Percentiles rank a stretch among this genome's conserved stretches.
phyloP scores from a whole-genome alignment of 768 basidiomycete genomes.

The Russula earlei region DNA sequence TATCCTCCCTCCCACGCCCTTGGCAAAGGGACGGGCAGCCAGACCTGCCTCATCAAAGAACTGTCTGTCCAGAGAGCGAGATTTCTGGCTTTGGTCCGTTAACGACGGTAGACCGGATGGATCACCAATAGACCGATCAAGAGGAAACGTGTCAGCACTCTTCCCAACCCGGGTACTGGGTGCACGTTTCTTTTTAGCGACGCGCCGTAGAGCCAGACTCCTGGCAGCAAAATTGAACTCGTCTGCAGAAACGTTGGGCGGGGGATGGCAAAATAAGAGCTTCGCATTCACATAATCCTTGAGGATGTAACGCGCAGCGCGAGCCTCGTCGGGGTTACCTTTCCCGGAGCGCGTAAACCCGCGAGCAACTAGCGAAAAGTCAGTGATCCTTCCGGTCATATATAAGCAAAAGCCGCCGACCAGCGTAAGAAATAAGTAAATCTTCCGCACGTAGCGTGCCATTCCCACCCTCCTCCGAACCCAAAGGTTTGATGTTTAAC shows the following conservation, averaged over 20 bases:
- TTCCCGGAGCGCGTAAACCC: constrained; percentile 90
- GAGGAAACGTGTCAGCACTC: constrained; percentile 63
- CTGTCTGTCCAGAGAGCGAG: constrained; percentile 62
- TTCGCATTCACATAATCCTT: constrained; percentile 98
- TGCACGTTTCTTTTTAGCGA: constrained; percentile 76
- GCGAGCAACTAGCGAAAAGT: constrained; percentile 57
- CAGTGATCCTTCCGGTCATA: not conserved
- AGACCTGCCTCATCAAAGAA: constrained; percentile 63
- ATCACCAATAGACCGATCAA: constrained; percentile 9
- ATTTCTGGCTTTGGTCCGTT: constrained; percentile 36
- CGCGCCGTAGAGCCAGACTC: constrained; percentile 46
- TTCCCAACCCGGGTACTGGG: constrained; percentile 81
- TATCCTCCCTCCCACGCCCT: constrained; percentile 47
- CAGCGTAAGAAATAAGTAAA: constrained; percentile 82
- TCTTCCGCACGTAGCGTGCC: constrained; percentile 67
- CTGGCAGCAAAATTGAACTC: constrained; percentile 71
- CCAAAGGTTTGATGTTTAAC: constrained; percentile 53
- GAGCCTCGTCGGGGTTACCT: constrained; percentile 95
- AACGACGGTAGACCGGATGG: not conserved
- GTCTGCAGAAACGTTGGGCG: constrained; percentile 57
- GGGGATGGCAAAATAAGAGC: constrained; percentile 81
- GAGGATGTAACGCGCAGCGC: constrained; percentile 82
- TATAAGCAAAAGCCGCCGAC: constrained; percentile 46
- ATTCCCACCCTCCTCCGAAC: constrained; percentile 77
- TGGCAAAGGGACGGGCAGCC: constrained; percentile 53